A percentile compares a stretch with the other conserved stretches of the same genome.
Conservation (phyloP, 176 grass and related monocot species). For the Lolium rigidum region DNA sequence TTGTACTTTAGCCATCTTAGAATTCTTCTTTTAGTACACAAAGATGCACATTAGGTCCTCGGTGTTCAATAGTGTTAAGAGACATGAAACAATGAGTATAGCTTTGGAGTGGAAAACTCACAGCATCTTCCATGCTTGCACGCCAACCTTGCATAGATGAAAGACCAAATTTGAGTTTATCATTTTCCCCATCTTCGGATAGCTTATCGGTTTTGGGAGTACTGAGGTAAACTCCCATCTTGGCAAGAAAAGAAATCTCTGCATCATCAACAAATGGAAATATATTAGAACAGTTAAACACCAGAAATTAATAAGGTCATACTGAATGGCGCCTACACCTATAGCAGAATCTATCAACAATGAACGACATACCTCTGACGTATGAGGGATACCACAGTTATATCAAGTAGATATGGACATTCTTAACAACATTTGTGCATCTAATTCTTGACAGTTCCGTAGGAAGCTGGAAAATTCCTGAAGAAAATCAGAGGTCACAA, state of each 20-base stretch:
- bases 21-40: neutral
- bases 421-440: neutral
- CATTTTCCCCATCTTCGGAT: slow-evolving; percentile 81
- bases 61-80: slow-evolving; percentile 6
- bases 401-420: slow-evolving; percentile 22
- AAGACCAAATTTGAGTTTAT: slow-evolving; percentile 76
- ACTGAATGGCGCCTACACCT: slow-evolving; percentile 17
- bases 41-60: neutral
- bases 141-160: slow-evolving; percentile 99
- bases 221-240: slow-evolving; percentile 96
- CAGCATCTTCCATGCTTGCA: slow-evolving; percentile 97
- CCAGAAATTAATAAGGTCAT: slow-evolving; percentile 24
- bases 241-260: slow-evolving; percentile 29
- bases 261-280: slow-evolving; percentile 18
- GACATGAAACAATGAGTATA: slow-evolving; percentile 26
- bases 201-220: slow-evolving; percentile 88
- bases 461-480: slow-evolving; percentile 23
- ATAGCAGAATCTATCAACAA: neutral
- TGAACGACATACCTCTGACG: slow-evolving; percentile 5
- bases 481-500: neutral
- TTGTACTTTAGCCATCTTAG: neutral
- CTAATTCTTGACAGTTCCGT: neutral
- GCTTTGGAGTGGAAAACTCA: slow-evolving; percentile 53
- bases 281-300: slow-evolving; percentile 27
- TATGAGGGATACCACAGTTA: neutral